Evolutionary conservation across 148 eudicot genomes (phyloP).

Genomic region (Vaccinium darrowii): DNA sequence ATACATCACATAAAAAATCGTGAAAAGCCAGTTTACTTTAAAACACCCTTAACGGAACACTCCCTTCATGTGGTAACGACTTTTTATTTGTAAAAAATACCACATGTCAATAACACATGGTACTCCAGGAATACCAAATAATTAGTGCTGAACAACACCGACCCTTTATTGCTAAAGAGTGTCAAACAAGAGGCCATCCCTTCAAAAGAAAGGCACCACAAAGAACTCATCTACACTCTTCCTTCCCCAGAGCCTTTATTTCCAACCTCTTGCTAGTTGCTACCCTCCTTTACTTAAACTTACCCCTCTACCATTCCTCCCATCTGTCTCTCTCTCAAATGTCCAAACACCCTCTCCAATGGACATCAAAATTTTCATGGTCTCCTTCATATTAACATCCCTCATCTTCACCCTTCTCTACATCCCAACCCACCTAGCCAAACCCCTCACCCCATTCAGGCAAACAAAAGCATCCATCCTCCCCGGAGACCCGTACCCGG

Average conservation of each 20-base stretch:
- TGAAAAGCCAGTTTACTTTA: too few species aligned
- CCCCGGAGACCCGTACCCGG: slow-evolving; percentile 43
- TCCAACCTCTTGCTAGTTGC: neutral
- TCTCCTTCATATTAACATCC: slow-evolving; percentile 50
- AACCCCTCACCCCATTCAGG: slow-evolving; percentile 28
- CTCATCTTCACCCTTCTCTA: slow-evolving; percentile 44
- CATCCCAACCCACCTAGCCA: slow-evolving; percentile 42
- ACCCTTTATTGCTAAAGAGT: neutral
- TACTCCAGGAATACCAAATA: too few species aligned
- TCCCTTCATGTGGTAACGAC: too few species aligned
- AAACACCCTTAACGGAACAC: too few species aligned
- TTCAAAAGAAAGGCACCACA: neutral
- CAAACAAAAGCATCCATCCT: slow-evolving; percentile 26
- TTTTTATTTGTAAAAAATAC: too few species aligned
- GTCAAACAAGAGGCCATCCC: neutral
- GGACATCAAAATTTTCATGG: slow-evolving; percentile 45
- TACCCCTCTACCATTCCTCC: neutral
- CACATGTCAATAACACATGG: too few species aligned
- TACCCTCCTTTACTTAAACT: slow-evolving; percentile 8
- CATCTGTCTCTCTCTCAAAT: neutral
- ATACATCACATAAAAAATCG: too few species aligned
- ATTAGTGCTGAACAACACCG: neutral
- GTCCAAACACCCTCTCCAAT: slow-evolving; percentile 26
- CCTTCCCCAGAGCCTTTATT: slow-evolving; percentile 4
- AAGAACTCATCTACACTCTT: neutral